Percentiles rank a stretch among this genome's conserved stretches.
Evolutionary conservation across 139 green algal species (phyloP).

Genomic region (Microglena sp.): DNA sequence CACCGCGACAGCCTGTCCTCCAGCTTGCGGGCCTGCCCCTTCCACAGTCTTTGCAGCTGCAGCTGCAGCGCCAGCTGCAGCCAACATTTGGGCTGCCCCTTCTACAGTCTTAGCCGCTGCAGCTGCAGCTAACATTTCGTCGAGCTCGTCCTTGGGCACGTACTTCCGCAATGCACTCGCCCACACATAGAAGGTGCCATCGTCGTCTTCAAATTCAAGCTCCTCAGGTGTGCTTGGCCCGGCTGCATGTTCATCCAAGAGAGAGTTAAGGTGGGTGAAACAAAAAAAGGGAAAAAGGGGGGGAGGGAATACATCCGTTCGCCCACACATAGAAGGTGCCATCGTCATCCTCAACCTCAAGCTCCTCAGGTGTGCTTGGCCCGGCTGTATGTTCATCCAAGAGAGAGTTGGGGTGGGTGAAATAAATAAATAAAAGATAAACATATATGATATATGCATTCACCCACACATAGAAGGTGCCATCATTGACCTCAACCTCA

Average conservation of each 20-base stretch:
- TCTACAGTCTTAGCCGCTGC: not conserved
- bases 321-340: conserved; percentile 88
- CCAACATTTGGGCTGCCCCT: not conserved
- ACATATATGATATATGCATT: no score
- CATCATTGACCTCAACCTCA: no score
- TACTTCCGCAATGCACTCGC: conserved; percentile 62
- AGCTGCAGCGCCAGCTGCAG: not conserved
- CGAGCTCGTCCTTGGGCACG: conserved; percentile 32
- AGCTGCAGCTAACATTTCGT: not conserved
- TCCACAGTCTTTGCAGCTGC: not conserved
- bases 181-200: conserved; percentile 89
- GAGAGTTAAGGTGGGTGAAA: not conserved
- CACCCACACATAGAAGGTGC: conserved; percentile 86
- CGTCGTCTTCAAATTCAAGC: conserved; percentile 85
- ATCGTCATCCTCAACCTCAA: conserved; percentile 89
- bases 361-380: conserved; percentile 51
- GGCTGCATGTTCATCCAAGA: not conserved
- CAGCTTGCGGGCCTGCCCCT: not conserved
- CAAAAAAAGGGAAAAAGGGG: not conserved
- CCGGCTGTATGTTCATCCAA: not conserved
- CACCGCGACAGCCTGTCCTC: no score
- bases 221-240: conserved; percentile 50
- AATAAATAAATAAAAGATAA: not conserved
- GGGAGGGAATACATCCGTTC: no score
- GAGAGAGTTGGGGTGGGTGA: not conserved